phyloP scores from a whole-genome alignment of 2,329 filamentous ascomycete genomes.

The Aureobasidium sp. region DNA sequence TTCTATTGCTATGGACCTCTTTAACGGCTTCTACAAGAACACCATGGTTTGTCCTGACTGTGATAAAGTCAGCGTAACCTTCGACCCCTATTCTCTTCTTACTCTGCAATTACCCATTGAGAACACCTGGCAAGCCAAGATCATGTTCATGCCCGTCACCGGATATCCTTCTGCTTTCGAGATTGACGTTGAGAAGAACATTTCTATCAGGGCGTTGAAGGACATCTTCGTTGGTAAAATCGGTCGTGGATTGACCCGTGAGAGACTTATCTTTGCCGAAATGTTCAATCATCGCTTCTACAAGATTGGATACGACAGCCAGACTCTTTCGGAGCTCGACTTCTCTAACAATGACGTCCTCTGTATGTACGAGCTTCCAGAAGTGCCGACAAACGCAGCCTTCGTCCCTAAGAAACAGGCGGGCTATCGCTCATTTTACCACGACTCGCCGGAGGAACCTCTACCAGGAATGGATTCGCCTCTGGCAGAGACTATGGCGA shows the following conservation, averaged over 20 bases:
- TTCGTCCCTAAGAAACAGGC: slow-evolving; percentile 8
- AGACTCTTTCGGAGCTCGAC: slow-evolving; percentile 58
- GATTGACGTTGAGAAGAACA: slow-evolving; percentile 73
- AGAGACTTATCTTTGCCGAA: slow-evolving; percentile 70
- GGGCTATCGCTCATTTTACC: slow-evolving; percentile 10
- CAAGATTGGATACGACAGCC: slow-evolving; percentile 68
- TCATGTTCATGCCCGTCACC: slow-evolving; percentile 71
- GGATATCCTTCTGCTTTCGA: slow-evolving; percentile 62
- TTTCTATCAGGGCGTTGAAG: slow-evolving; percentile 60
- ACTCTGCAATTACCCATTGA: slow-evolving; percentile 85
- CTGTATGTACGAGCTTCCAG: slow-evolving; percentile 69
- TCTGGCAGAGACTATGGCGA: slow-evolving; percentile 56
- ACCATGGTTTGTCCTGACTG: slow-evolving; percentile 88
- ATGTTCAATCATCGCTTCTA: slow-evolving; percentile 80
- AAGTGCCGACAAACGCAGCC: slow-evolving; percentile 64
- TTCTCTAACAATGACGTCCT: slow-evolving; percentile 57
- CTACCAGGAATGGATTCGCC: slow-evolving; percentile 50
- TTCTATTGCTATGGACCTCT: slow-evolving; percentile 89
- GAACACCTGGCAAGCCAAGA: slow-evolving; percentile 65
- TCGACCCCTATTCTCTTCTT: slow-evolving; percentile 93
- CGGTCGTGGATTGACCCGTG: slow-evolving; percentile 43
- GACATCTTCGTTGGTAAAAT: slow-evolving; percentile 36
- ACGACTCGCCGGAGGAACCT: slow-evolving; percentile 32
- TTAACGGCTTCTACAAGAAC: slow-evolving; percentile 97
- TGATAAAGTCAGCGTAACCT: slow-evolving; percentile 94